Evolutionary conservation across 2,329 filamentous ascomycete species (phyloP), one percentile per base, ranked within the genome.

Genomic region (Nigrospora oryzae): DNA sequence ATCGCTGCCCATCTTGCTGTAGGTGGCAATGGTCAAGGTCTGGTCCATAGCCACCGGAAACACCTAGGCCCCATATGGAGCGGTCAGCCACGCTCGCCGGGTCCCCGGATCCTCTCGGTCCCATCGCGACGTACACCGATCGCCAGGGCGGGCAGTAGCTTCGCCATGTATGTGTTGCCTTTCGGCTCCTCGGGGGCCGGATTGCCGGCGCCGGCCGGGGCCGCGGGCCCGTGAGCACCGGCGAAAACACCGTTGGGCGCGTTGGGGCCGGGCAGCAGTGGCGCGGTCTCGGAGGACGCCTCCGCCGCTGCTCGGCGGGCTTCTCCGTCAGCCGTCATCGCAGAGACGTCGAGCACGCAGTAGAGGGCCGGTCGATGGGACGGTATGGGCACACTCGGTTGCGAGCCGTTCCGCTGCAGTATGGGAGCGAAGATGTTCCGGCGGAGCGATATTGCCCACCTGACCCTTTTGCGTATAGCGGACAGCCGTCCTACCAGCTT

Each of bases 11-110:
- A 91, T 90, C 50, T 75, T 79, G 41, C 83, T 84, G 61, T 89
- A 89, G n/a, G 76, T 82, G n/a, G 81, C 80, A 40, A 90, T 79
- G 30, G 86, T 81, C 44, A 90, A 79, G 0, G 87, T 87, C 61
- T 89, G 84, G 57, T 91, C 86, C 42, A 83, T 73, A 4, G 86
- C 83, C 16, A 82, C 75, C 8, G 91, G 70, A 57, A 86, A 87
- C 36, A 89, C 68, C 82, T 85, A 38, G n/a, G 19, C 11, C 11
- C 5, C 15, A 5, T 5, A 6, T 6, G 19, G 19, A 36, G 34
- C 11, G 12, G 13, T 36, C 34, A 36, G 23, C 23, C 23, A 28
- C 23, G 23, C 23, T 28, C 23, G 23, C 23, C 23, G 23, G 23
- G 23, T 10, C 23, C n/a, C 5, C 23, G 23, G 23, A 28, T 10